phyloP scores from a whole-genome alignment of 768 basidiomycete species.

The Tylopilus subfusipes region DNA sequence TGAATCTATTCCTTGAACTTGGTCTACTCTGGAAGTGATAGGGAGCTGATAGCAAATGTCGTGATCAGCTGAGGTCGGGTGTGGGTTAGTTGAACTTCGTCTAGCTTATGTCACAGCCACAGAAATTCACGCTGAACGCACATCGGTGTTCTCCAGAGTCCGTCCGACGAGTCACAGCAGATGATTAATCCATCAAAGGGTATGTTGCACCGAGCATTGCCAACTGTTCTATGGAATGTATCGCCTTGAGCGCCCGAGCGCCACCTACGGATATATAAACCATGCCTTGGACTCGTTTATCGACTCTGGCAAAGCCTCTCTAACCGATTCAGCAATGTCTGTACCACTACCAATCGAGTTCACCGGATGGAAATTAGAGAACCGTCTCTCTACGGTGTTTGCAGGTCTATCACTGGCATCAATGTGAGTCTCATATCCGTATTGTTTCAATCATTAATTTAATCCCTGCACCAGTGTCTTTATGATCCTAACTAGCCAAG shows the following conservation, averaged over 20 bases:
- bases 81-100: background rate
- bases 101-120: conserved; percentile 2
- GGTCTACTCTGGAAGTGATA: background rate
- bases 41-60: background rate
- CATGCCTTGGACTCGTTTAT: background rate
- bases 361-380: background rate
- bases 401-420: conserved; percentile 11
- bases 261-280: conserved; percentile 11
- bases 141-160: background rate
- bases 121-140: background rate
- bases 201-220: background rate
- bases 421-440: conserved; percentile 5
- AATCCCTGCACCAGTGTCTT: conserved; percentile 10
- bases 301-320: background rate
- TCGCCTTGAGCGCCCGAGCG: background rate
- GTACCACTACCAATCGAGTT: background rate
- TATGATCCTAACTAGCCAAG: conserved; percentile 21
- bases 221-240: background rate
- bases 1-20: background rate
- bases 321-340: conserved; percentile 4
- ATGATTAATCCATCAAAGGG: background rate
- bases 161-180: background rate
- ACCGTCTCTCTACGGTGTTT: conserved; percentile 6
- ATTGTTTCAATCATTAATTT: background rate
- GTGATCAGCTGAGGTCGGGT: background rate